Evolutionary conservation across 2,329 filamentous ascomycete genomes (phyloP), one percentile per base, ranked within the genome.

Genomic region (Huntiella moniliformis): DNA sequence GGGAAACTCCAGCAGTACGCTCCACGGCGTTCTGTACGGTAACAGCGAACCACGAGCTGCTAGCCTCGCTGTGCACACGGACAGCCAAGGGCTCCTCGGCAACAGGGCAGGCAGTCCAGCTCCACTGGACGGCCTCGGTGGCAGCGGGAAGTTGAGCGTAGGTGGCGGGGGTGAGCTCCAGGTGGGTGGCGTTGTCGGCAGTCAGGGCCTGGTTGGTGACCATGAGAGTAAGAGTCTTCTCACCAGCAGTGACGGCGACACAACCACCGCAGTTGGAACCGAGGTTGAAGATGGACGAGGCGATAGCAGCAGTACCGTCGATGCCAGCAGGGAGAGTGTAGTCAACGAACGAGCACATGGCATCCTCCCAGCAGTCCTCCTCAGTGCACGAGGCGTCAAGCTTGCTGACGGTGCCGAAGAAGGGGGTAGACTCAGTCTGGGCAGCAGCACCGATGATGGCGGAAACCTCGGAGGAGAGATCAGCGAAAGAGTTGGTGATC

Each of bases 1-100:
- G 35, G 36, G 49, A 48, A 16, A 52, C 18, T 49, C 51, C 51
- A 11, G 49, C 42, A 35, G 50, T 52, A 40, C 51, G 50, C 46
- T 52, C 49, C 2, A 47, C 41, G 18, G 46, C 51, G 40, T 52
- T 52, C 48, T 52, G 50, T 10, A 52, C 44, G n/a, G 48, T 52
- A 44, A 47, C 46, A 4, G 51, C 51, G 18, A 52, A 52, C 51
- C 51, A 52, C 39, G 47, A 52, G 44, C 51, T 43, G 31, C 46
- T 52, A 10, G 51, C 42, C 37, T 51, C 51, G 34, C 39, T 36
- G 43, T 53, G 51, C 36, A 53, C 50, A 36, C 51, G 51, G 12
- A 53, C 47, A 42, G 48, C 50, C 4, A 53, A 38, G 0, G 51
- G 51, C 17, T 51, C 47, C 16, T 40, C 32, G 17, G 43, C 38